Base-by-base conservation (phyloP, 2,329 filamentous ascomycete species). In the Hymenoscyphus occultus region DNA sequence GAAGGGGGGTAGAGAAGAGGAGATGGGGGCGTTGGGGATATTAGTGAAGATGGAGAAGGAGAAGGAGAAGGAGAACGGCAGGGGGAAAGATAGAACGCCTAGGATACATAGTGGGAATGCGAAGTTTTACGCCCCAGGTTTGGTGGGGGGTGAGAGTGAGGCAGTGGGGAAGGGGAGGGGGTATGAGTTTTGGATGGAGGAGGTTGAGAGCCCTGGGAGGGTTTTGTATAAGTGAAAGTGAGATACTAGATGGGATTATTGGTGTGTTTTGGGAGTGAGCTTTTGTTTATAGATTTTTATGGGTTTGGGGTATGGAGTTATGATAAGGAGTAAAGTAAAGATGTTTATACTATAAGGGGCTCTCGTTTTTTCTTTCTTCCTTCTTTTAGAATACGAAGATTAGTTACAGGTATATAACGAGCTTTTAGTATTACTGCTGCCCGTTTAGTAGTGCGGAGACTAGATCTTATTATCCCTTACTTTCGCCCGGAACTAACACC, bases 51-150 rank as follows among this genome's bases (percentile, higher is more conserved):
- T 6, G 35, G 9, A 35, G 35, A 35, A 35, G 35, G 35, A 35
- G 5, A 35, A 35, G 3, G 9, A 4, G 9, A 35, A 35, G 35
- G 35, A 35, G 5, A 6, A 10, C 2, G 9, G 9, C 2, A 35
- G 5, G 35, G 35, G 9, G 35, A 35, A 35, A 4, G 9, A 10
- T 7, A 35, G 1, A 4, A 35, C 9, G 35, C 35, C 35, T 6
- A 35, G 35, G 35, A 35, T 35, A 1, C 35, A 35, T 35, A 4
- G 3, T 10, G n/a, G 57, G 22, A 64, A 64, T 64, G 62, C 62
- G 42, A 64, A 56, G 31, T 64, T 64, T 39, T 64, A 60, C 42
- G 62, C 62, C n/a, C 62, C 62, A 1, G 62, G 62, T 6, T 42
- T 64, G 45, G 19, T 19, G 9, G n/a, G 19, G 39, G 61, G 57